phyloP scores from a whole-genome alignment of 345 rosid genomes.

The Murraya paniculata region DNA sequence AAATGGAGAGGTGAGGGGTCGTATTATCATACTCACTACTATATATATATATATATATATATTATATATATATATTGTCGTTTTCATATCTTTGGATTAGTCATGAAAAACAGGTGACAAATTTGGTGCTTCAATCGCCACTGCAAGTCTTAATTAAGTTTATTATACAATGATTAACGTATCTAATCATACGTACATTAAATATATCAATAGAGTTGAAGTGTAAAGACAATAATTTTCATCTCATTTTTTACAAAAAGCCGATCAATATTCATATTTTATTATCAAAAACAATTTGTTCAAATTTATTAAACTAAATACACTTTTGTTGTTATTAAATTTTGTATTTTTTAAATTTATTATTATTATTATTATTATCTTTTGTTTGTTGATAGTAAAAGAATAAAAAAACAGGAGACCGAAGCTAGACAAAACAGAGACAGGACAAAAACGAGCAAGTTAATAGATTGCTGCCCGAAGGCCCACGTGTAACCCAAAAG shows the following conservation, averaged over 20 bases:
- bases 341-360: neutral
- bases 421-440: neutral
- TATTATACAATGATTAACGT: neutral
- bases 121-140: neutral
- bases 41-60: too few species aligned
- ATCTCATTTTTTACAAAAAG: too few species aligned
- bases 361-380: too few species aligned
- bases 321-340: neutral
- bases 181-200: too few species aligned
- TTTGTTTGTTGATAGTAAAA: neutral
- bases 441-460: neutral
- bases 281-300: too few species aligned
- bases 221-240: too few species aligned
- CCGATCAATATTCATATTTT: neutral
- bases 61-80: too few species aligned
- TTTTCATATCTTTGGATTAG: neutral
- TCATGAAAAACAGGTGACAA: neutral
- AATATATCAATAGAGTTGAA: too few species aligned
- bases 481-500: neutral
- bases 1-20: conserved; percentile 26
- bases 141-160: neutral
- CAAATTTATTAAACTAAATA: too few species aligned
- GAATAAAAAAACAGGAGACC: neutral
- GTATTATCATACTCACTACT: neutral
- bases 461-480: neutral